Evolutionary conservation across 2,329 filamentous ascomycete species (phyloP), one percentile per base, ranked within the genome.

Genomic region (Verticillium albo-atrum): DNA sequence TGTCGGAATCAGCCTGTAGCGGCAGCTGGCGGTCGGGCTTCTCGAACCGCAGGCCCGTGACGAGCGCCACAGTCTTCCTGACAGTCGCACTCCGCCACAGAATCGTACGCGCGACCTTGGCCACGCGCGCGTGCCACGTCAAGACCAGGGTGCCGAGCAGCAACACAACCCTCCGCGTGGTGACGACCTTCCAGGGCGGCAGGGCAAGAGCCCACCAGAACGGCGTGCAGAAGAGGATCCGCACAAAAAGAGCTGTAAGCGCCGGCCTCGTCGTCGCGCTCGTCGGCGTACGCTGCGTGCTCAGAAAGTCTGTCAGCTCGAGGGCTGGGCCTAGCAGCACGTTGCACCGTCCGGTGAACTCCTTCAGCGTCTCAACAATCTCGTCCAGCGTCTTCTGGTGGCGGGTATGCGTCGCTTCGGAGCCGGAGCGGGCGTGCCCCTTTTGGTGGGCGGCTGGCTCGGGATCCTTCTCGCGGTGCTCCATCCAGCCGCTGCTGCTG

Each of bases 321-420:
- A 97, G 80, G 58, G 98, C 83, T 3, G 95, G 95, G 68, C 97
- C 93, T 56, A 98, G 82, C 20, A 99, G 79, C 57, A 97, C 89
- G 72, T 97, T 97, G 75, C 95, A 97, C 55, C 95, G 85, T 5
- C 89, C 90, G 0, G 94, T 98, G 66, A 99, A 91, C 65, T 92
- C 87, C 72, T 92, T 92, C 52, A 99, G 77, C 0, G 91, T 96
- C 67, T 98, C 93, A 59, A 99, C 90, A 62, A 99, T 99, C 76
- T 99, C 95, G 72, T 99, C 95, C 57, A 99, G 76, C 56, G 92
- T 97, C 79, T 97, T 97, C 69, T 97, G 91, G 68, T 95, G 91
- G 61, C 89, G 88, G 50, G 88, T 89, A 62, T 83, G 87, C 6
- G 82, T 85, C 17, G 76, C 71, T 67, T 92, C 90, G 9, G 80